Evolutionary conservation across 225 moss, liverwort and hornwort genomes (phyloP), one percentile per base, ranked within the genome.

Genomic region (Neckera pumila): DNA sequence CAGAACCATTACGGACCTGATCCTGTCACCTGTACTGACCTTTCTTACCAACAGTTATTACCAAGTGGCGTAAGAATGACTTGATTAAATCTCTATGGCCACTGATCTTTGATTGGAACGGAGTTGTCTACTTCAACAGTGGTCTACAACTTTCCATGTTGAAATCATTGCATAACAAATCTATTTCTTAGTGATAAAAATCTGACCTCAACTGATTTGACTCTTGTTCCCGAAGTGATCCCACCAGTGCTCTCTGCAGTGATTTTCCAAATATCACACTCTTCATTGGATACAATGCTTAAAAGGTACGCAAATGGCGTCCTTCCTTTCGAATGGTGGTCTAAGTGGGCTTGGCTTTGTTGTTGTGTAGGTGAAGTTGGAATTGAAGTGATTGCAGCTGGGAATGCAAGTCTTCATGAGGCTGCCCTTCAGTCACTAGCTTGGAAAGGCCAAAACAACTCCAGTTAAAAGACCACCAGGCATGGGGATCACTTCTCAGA

Each of bases 381-480:
- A 47, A 92, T 93, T 51, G 98, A 96, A 84, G 95, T 97, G 49
- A 87, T 95, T 79, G 98, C 98, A 57, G 94, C 96, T 71, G 96
- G 93, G 77, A 95, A 93, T 84, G 86, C 89, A 42, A 80, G 75
- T 64, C 87, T 98, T 38, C 96, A 96, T 84, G 93, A 89, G 88
- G 93, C 93, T 58, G 95, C 94, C 33, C 85, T 98, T 56, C 89
- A 89, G 14, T 93, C 93, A 75, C 92, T 98, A n/a, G 91, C 91
- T 64, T 90, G 93, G 92, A 86, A 83, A 89, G 85, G 63, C 54
- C 34, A 47, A 74, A 83, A 27, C 77, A 66, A 53, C 82, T 53
- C 63, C 70, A 83, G 82, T 83, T 88, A 85, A 73, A 89, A 63
- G 40, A 42, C 7, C n/a, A 84, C 38, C 16, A 60, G 26, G 57